Evolutionary conservation across 2,329 filamentous ascomycete genomes (phyloP).

Genomic region (Clonostachys solani): DNA sequence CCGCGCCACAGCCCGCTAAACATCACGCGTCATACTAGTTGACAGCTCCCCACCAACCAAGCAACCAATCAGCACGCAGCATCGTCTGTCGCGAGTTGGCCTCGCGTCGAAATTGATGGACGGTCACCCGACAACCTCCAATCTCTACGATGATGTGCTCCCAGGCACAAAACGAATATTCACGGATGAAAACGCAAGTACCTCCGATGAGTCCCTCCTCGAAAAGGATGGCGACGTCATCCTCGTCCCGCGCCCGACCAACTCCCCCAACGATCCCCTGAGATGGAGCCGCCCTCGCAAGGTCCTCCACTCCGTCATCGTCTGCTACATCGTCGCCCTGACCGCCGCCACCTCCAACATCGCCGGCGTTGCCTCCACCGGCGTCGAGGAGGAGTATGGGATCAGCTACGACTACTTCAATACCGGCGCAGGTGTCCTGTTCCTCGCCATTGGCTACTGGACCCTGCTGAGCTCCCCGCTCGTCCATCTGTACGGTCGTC

Average conservation of each 20-base stretch:
- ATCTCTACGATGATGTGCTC: too few relatives aligned
- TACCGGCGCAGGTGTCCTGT: slow-evolving; percentile 51
- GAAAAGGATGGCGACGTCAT: slow-evolving; percentile 28
- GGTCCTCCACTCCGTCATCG: slow-evolving; percentile 44
- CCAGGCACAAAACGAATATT: too few relatives aligned
- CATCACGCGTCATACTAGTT: too few relatives aligned
- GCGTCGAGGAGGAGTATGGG: slow-evolving; percentile 42
- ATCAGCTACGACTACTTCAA: slow-evolving; percentile 49
- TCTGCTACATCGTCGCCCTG: slow-evolving; percentile 48
- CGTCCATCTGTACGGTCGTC: slow-evolving; percentile 49
- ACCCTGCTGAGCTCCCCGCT: slow-evolving; percentile 47
- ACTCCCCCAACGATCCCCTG: slow-evolving; percentile 46
- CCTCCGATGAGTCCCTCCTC: not conserved
- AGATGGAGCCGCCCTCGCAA: slow-evolving; percentile 43
- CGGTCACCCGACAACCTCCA: too few relatives aligned
- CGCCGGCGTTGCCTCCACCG: slow-evolving; percentile 45
- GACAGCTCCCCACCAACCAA: too few relatives aligned
- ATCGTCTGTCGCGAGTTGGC: too few relatives aligned
- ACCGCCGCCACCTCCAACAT: slow-evolving; percentile 54
- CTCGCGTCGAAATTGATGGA: too few relatives aligned
- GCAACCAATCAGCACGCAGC: too few relatives aligned
- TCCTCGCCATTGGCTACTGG: slow-evolving; percentile 51
- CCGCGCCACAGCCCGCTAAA: too few relatives aligned
- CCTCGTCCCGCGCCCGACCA: slow-evolving; percentile 46
- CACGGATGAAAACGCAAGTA: too few relatives aligned